phyloP scores from a whole-genome alignment of 345 rosid genomes.

The Cardiospermum halicacabum region DNA sequence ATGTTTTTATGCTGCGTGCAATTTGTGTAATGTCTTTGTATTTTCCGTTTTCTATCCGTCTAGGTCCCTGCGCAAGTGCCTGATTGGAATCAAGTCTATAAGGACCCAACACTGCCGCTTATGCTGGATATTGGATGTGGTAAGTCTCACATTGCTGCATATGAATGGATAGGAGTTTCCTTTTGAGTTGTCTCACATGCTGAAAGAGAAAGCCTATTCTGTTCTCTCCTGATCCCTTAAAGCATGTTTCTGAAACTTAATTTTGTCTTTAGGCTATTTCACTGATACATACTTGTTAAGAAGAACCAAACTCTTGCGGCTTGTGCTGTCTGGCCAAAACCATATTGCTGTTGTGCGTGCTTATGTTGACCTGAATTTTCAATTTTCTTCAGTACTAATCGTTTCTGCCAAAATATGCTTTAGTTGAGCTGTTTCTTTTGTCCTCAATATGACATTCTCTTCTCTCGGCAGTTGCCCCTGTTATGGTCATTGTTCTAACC shows the following conservation, averaged over 20 bases:
- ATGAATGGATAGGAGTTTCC: neutral
- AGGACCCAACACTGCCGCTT: constrained; percentile 74
- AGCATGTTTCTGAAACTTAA: neutral
- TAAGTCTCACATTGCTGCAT: constrained; percentile 22
- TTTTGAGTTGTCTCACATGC: neutral
- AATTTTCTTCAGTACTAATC: neutral
- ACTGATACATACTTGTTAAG: neutral
- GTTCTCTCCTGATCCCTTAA: neutral
- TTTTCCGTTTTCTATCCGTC: constrained; percentile 3
- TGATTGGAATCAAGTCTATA: constrained; percentile 66
- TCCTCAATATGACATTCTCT: neutral
- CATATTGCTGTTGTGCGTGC: neutral
- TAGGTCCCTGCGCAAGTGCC: constrained; percentile 66
- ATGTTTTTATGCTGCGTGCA: neutral
- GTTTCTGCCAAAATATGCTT: neutral
- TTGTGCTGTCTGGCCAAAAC: neutral
- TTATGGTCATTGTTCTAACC: neutral
- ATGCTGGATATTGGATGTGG: constrained; percentile 99
- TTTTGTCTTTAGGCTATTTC: neutral
- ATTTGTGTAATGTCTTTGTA: neutral
- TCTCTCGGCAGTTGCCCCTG: neutral
- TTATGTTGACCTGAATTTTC: neutral
- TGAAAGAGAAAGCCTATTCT: neutral
- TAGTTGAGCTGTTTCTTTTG: neutral
- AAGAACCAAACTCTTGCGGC: neutral